phyloP scores from a whole-genome alignment of 106 monocot species.

The Phalaenopsis equestris region DNA sequence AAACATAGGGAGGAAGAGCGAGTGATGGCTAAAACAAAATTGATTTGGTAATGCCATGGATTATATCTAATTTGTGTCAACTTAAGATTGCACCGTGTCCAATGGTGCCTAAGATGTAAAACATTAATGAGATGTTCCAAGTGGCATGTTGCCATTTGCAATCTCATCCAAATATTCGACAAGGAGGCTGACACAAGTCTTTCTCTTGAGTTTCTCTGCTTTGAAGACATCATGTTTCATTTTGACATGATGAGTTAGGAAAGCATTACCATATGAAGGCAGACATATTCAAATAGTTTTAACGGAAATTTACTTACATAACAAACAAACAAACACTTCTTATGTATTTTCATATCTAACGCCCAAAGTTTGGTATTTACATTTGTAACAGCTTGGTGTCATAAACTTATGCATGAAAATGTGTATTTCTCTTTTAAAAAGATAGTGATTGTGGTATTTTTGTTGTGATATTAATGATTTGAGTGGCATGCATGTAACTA shows the following conservation, averaged over 20 bases:
- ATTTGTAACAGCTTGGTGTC: too few species aligned
- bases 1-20: background rate
- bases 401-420: too few species aligned
- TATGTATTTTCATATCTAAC: too few species aligned
- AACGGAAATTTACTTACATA: too few species aligned
- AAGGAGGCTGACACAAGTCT: background rate
- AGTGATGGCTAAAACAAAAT: background rate
- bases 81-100: background rate
- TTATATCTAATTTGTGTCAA: background rate
- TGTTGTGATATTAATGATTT: too few species aligned
- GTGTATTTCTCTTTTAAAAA: too few species aligned
- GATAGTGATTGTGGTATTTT: too few species aligned
- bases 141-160: background rate
- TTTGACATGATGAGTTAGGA: background rate
- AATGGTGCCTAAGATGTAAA: background rate
- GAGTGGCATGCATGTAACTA: too few species aligned
- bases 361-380: too few species aligned
- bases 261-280: background rate
- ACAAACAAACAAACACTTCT: too few species aligned
- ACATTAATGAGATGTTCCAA: background rate
- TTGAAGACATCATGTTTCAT: background rate
- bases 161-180: background rate
- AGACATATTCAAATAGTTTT: background rate
- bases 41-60: background rate
- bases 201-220: background rate